Evolutionary conservation across 768 basidiomycete species (phyloP).

Genomic region (Tulasnella sp.): DNA sequence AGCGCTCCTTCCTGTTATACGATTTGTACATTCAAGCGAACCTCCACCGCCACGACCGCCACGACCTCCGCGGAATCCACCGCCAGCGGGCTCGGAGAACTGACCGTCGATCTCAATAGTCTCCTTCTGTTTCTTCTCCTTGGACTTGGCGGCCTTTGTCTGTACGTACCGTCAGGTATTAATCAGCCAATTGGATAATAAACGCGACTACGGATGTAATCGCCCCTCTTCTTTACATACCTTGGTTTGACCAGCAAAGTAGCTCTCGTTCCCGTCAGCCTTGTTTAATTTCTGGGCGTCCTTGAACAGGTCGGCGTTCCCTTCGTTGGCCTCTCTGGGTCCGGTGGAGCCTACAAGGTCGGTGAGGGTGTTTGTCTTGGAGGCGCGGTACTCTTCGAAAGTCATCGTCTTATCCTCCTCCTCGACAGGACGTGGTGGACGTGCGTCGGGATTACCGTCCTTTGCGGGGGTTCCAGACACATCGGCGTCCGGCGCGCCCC

Average conservation of each 20-base stretch:
- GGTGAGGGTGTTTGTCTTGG: conserved; percentile 50
- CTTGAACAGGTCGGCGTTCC: conserved; percentile 58
- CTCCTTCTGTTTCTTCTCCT: conserved; percentile 82
- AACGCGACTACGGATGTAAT: background rate
- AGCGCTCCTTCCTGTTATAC: too few species aligned
- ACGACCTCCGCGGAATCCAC: conserved; percentile 15
- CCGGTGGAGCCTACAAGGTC: conserved; percentile 65
- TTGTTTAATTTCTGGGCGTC: conserved; percentile 50
- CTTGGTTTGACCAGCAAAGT: conserved; percentile 82
- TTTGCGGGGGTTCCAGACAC: conserved; percentile 24
- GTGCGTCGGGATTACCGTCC: conserved; percentile 22
- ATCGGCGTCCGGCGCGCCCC: conserved; percentile 17
- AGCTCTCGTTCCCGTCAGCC: conserved; percentile 55
- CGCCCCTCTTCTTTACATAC: conserved; percentile 11
- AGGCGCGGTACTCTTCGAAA: conserved; percentile 83
- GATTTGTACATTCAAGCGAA: too few species aligned
- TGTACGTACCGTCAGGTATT: background rate
- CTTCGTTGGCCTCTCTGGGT: conserved; percentile 69
- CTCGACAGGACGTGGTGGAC: conserved; percentile 22
- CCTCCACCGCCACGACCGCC: conserved; percentile 19
- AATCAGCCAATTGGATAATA: background rate
- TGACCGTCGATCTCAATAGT: conserved; percentile 85
- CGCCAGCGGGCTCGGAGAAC: conserved; percentile 31
- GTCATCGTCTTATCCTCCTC: conserved; percentile 93
- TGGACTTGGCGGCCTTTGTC: conserved; percentile 36